Percentiles rank a stretch among this genome's conserved stretches.
These are phyloP conservation scores for Cryptosporidium ryanae DNA, from an alignment of 169 alveolate species.

Conservation along the genomic window DNA sequence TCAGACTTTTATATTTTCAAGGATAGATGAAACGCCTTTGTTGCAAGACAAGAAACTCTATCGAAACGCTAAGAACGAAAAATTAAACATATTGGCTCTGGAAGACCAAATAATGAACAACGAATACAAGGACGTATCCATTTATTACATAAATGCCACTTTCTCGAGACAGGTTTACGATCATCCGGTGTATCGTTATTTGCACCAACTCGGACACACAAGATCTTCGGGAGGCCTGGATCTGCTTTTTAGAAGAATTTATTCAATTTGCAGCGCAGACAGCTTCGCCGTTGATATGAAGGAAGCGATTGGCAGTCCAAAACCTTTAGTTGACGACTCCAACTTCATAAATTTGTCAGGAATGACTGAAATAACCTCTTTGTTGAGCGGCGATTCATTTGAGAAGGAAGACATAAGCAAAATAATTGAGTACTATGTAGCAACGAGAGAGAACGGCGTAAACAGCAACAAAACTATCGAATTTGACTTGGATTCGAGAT, in stretches of 20 bases:
- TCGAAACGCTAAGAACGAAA: neutral
- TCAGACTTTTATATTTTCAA: constrained; percentile 46
- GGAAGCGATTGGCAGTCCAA: neutral
- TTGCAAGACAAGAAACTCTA: constrained; percentile 5
- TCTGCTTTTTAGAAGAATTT: neutral
- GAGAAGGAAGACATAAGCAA: constrained; percentile 19
- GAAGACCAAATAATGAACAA: neutral
- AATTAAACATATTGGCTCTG: neutral
- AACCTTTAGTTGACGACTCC: neutral
- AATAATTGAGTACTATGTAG: constrained; percentile 9
- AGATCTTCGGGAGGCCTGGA: constrained; percentile 71
- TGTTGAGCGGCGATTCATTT: constrained; percentile 14
- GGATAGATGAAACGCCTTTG: constrained; percentile 43
- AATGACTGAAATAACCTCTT: constrained; percentile 47
- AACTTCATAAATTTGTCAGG: constrained; percentile 11
- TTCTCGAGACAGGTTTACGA: constrained; percentile 54
- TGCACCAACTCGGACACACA: constrained; percentile 40
- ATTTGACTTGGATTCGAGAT: constrained; percentile 2
- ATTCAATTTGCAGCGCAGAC: neutral
- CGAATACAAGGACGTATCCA: neutral
- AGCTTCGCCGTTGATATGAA: neutral
- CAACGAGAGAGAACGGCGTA: neutral
- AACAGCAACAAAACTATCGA: constrained; percentile 2
- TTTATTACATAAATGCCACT: constrained; percentile 52
- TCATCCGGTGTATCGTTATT: constrained; percentile 49